Evolutionary conservation across 192 early-diverging fungal genomes (phyloP).

Genomic region (Obelidium mucronatum): DNA sequence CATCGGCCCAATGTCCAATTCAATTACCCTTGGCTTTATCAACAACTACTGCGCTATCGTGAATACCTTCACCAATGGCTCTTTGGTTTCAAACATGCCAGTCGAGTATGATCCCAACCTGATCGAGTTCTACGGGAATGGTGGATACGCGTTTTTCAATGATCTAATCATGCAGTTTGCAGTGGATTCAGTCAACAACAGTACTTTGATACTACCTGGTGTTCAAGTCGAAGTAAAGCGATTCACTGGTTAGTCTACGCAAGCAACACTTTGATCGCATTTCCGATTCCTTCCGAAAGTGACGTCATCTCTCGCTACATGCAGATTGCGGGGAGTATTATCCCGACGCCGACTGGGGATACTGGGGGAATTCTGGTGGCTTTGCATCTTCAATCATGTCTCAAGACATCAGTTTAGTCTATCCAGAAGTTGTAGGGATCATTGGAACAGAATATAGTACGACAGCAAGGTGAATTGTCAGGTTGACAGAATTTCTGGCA

Average conservation of each 20-base stretch:
- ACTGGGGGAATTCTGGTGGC: not conserved
- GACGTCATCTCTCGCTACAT: no score
- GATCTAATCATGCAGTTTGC: not conserved
- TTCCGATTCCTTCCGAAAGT: no score
- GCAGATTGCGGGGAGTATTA: not conserved
- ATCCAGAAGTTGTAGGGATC: not conserved
- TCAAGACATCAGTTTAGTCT: not conserved
- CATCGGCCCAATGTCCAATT: not conserved
- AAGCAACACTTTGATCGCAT: not conserved
- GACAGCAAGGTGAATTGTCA: not conserved
- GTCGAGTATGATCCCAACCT: not conserved
- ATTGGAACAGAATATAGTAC: not conserved
- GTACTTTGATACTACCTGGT: not conserved
- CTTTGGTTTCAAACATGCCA: not conserved
- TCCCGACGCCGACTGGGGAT: not conserved
- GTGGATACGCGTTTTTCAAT: not conserved
- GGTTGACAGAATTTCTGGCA: no score
- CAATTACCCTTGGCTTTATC: not conserved
- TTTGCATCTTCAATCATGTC: not conserved
- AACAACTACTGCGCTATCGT: conserved; percentile 5
- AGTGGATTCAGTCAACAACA: not conserved
- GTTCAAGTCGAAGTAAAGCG: not conserved
- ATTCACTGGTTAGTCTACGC: not conserved
- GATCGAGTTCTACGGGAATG: not conserved
- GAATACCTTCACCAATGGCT: not conserved